A percentile compares a stretch with the other conserved stretches of the same genome.
phyloP scores from a whole-genome alignment of 2,329 filamentous ascomycete species.

The Cercospora brassicicola region DNA sequence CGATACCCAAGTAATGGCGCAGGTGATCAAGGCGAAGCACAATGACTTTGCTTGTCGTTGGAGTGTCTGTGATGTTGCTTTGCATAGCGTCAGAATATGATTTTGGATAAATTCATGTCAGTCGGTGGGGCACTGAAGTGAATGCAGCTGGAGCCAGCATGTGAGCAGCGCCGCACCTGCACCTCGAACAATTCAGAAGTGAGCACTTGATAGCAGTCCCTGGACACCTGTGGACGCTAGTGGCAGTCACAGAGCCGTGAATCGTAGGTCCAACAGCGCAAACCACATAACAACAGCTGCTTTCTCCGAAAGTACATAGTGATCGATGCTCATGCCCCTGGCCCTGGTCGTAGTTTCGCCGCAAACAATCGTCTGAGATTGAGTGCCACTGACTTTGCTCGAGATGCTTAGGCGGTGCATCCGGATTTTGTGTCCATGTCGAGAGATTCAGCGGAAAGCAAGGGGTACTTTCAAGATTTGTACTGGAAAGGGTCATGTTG shows the following conservation, averaged over 20 bases:
- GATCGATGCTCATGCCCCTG: background rate
- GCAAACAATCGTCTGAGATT: background rate
- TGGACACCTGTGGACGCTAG: background rate
- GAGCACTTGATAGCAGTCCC: background rate
- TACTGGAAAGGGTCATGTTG: background rate
- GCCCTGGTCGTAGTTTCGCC: background rate
- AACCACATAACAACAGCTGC: background rate
- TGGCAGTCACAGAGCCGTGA: background rate
- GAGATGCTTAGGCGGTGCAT: too few relatives aligned
- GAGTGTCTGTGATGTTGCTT: background rate
- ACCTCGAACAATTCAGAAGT: background rate
- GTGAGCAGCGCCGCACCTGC: background rate
- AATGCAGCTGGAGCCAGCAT: background rate
- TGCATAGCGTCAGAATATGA: background rate
- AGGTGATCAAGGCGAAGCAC: slow-evolving; percentile 1
- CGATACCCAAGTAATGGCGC: background rate
- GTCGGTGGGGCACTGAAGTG: background rate
- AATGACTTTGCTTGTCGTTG: background rate
- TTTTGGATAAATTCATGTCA: background rate
- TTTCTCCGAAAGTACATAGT: background rate
- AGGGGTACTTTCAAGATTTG: background rate
- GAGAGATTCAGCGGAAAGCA: background rate
- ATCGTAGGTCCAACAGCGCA: background rate
- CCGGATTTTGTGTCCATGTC: background rate
- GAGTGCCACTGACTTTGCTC: background rate